A percentile compares a stretch with the other conserved stretches of the same genome.
Conservation (phyloP, 345 rosid species). For the Barbarea vulgaris region DNA sequence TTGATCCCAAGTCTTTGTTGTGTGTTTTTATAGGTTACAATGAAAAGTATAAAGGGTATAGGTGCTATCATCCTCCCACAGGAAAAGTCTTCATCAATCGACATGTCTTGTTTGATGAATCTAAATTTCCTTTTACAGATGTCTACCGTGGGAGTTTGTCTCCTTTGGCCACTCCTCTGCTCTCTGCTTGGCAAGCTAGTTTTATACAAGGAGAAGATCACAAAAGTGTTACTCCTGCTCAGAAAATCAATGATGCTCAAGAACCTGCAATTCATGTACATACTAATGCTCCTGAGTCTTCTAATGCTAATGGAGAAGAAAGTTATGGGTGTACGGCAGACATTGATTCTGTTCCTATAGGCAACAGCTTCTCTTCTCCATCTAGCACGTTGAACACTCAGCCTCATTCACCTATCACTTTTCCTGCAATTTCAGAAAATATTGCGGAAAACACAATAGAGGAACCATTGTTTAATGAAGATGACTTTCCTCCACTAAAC, state of each 20-base stretch:
- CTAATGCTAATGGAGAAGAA: too few species aligned
- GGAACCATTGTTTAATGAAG: neutral
- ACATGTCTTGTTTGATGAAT: neutral
- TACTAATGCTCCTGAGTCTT: too few species aligned
- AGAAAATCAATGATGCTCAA: too few species aligned
- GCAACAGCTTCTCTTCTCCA: neutral
- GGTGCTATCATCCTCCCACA: neutral
- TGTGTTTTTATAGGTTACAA: neutral
- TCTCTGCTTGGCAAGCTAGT: neutral
- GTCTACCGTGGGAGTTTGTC: too few species aligned
- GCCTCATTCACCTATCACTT: too few species aligned
- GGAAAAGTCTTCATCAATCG: neutral
- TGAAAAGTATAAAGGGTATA: too few species aligned
- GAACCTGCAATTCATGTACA: too few species aligned
- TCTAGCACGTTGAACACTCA: too few species aligned
- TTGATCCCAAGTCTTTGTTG: neutral
- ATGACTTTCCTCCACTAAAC: neutral
- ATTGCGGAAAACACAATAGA: fast-evolving
- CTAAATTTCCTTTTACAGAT: neutral
- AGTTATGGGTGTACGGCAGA: neutral
- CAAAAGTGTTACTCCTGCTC: too few species aligned
- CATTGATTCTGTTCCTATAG: neutral
- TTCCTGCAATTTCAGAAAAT: too few species aligned
- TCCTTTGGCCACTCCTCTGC: too few species aligned
- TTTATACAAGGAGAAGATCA: too few species aligned